Evolutionary conservation across 306 rosid genomes (phyloP), one percentile per base, ranked within the genome.

Genomic region (Gleditsia sinensis): DNA sequence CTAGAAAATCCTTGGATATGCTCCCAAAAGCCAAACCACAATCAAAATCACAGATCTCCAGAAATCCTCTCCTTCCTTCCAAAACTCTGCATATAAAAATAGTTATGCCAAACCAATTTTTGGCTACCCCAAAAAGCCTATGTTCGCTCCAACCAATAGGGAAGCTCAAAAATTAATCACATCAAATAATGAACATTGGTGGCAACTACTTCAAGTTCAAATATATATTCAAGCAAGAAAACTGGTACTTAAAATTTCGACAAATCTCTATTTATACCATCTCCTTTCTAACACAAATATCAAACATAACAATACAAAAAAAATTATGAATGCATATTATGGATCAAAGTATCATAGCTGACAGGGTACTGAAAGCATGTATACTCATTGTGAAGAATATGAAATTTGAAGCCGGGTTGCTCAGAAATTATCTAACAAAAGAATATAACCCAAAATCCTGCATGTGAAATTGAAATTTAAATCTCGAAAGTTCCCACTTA

Each of bases 341-440:
- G 79, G 66, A n/a, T n/a, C n/a, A n/a, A n/a, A n/a, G n/a, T n/a
- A 57, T 32, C 86, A 72, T 87, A 94, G 97, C 99, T 88, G 72
- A 75, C 86, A 42, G 92, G 61, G 85, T 88, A 94, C 69, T 86
- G 95, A 82, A 94, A 94, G 89, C 97, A 94, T 58, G 91, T 87
- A 84, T 94, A 94, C 82, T 92, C 99, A 6, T 90, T 90, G 21
- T 74, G 93, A 80, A 94, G 91, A 27, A 89, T 90, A 39, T 82
- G 93, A 78, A 94, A 91, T 66, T 90, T 81, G 66, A 92, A 77
- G 82, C 80, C 75, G 5, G 92, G 89, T 82, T 92, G 96, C 74
- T 85, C 90, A 50, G 95, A 77, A 74, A 90, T 73, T 42, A 94
- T 87, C 99, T 94, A 79, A 65, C 53, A 62, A 85, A 37, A 79